These are phyloP conservation scores for Bipolaris oryzae DNA, from an alignment of 2,329 filamentous ascomycete species.

Conservation along the genomic window DNA sequence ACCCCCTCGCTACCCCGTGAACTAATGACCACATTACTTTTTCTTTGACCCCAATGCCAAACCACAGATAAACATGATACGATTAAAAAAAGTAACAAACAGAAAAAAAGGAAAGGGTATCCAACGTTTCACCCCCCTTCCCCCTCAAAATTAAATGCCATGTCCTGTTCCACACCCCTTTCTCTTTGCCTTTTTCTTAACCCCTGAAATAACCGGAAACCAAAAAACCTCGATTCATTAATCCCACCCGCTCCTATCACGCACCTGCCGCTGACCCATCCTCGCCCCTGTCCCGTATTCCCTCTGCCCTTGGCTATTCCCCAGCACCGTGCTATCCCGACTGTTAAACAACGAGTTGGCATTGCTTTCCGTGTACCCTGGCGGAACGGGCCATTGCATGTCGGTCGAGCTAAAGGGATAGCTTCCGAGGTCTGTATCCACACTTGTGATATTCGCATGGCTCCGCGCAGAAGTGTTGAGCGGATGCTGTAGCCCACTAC, in stretches of 20 bases:
- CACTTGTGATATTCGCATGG: constrained; percentile 11
- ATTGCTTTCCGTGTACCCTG: constrained; percentile 21
- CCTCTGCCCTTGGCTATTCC: not conserved
- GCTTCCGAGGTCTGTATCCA: constrained; percentile 19
- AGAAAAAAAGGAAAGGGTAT: too few species aligned
- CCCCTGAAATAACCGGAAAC: not conserved
- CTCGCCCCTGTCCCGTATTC: not conserved
- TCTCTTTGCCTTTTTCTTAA: not conserved
- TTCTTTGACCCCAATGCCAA: not conserved
- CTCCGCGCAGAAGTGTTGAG: constrained; percentile 3
- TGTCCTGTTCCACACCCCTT: not conserved
- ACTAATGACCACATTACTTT: not conserved
- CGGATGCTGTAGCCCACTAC: constrained; percentile 9
- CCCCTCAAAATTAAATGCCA: too few species aligned
- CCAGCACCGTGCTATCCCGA: constrained; percentile 15
- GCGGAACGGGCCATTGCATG: constrained; percentile 28
- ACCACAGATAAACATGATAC: too few species aligned
- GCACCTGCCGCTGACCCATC: constrained; percentile 13
- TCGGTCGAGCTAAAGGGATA: constrained; percentile 26
- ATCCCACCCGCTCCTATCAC: constrained; percentile 18
- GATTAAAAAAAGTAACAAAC: too few species aligned
- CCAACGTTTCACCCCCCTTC: too few species aligned
- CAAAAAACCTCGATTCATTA: not conserved
- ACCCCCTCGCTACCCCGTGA: too few species aligned
- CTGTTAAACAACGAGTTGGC: constrained; percentile 9